Conservation (phyloP, 2,329 filamentous ascomycete genomes). For the Periconia sp. region DNA sequence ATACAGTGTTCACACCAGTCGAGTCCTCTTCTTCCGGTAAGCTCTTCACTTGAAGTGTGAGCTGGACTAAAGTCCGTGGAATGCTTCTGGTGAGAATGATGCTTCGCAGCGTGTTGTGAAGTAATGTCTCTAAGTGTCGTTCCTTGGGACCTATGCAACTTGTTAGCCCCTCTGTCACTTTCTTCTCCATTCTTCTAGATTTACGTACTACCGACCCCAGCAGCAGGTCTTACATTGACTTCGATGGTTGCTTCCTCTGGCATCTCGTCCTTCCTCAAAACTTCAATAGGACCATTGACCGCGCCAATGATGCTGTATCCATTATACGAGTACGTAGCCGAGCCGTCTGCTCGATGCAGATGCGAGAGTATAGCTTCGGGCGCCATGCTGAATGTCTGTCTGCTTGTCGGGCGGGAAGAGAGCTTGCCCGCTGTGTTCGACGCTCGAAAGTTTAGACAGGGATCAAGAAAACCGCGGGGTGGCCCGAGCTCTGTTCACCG, state of each 20-base stretch:
- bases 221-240: constrained; percentile 84
- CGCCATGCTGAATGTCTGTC: constrained; percentile 18
- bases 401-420: neutral
- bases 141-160: constrained; percentile 49
- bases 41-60: constrained; percentile 78
- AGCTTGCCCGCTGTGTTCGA: constrained; percentile 1
- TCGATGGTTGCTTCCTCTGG: constrained; percentile 91
- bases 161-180: neutral
- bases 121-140: constrained; percentile 78
- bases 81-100: constrained; percentile 77
- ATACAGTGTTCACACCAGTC: constrained; percentile 66
- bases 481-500: constrained; percentile 12
- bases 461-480: constrained; percentile 2
- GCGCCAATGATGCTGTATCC: constrained; percentile 84
- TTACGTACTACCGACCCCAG: constrained; percentile 76
- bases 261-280: constrained; percentile 84
- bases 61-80: constrained; percentile 77
- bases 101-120: constrained; percentile 74
- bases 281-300: constrained; percentile 93
- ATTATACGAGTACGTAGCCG: constrained; percentile 74
- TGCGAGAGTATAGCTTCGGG: constrained; percentile 43
- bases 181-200: neutral
- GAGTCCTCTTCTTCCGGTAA: constrained; percentile 71
- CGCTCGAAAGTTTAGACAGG: constrained; percentile 10
- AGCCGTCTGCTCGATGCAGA: constrained; percentile 77